Percentiles rank a stretch among this genome's conserved stretches.
Conservation (phyloP, 1,284 basidiomycete genomes). For the Xerocomus nothofagi region DNA sequence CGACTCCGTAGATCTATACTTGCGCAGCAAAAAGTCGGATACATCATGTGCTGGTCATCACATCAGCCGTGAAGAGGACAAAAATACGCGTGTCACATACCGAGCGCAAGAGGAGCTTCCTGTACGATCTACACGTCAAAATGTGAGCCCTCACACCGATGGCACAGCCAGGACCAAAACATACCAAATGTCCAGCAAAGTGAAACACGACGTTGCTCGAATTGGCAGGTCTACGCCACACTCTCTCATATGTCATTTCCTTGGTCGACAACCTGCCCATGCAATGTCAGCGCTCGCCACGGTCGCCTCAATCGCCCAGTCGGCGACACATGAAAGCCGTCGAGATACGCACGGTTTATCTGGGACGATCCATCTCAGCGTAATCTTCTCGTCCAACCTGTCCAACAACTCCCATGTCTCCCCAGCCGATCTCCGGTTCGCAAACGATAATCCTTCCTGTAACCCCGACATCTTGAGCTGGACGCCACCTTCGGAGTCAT, state of each 20-base stretch:
- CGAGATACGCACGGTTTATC: constrained; percentile 38
- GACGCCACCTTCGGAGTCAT: constrained; percentile 39
- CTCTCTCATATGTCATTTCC: constrained; percentile 43
- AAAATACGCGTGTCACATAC: constrained; percentile 23
- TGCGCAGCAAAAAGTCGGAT: constrained; percentile 26
- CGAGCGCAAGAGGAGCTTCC: constrained; percentile 44
- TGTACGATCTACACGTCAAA: constrained; percentile 42
- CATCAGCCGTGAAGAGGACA: too few species aligned
- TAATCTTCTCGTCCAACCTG: constrained; percentile 47
- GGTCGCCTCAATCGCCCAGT: too few species aligned
- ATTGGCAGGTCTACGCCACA: constrained; percentile 63
- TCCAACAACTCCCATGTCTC: constrained; percentile 50
- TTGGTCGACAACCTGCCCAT: constrained; percentile 38
- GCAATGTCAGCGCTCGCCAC: too few species aligned
- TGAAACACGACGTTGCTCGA: constrained; percentile 57
- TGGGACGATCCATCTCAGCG: constrained; percentile 59
- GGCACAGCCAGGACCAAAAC: constrained; percentile 2
- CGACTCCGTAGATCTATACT: constrained; percentile 8
- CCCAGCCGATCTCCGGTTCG: constrained; percentile 40
- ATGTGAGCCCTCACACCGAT: constrained; percentile 2
- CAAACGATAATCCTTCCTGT: constrained; percentile 59
- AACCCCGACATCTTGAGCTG: constrained; percentile 62
- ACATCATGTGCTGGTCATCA: constrained; percentile 26
- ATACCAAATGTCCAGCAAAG: constrained; percentile 60
- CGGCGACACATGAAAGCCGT: too few species aligned